Evolutionary conservation across 495 filamentous ascomycete genomes (phyloP).

Genomic region (Parmelia sp.): DNA sequence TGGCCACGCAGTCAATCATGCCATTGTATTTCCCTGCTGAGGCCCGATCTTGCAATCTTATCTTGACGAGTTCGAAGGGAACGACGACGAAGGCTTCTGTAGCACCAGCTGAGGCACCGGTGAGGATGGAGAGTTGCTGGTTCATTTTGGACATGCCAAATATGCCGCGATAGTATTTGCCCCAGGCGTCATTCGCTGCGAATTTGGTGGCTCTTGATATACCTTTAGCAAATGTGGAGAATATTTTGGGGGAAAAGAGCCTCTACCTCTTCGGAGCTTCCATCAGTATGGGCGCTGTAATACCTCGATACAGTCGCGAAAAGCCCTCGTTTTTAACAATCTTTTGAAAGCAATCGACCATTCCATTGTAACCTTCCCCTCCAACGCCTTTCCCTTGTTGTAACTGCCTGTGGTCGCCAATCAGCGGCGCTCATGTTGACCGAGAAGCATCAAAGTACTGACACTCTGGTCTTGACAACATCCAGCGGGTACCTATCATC

Average conservation of each 20-base stretch:
- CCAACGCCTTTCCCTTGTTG: slow-evolving; percentile 65
- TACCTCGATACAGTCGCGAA: slow-evolving; percentile 90
- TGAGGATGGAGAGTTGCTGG: slow-evolving; percentile 81
- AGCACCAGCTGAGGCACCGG: slow-evolving; percentile 88
- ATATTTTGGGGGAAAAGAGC: neutral
- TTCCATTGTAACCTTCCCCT: slow-evolving; percentile 83
- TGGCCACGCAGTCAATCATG: slow-evolving; percentile 81
- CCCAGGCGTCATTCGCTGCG: slow-evolving; percentile 98
- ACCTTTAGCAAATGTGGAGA: neutral
- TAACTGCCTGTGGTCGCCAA: slow-evolving; percentile 57
- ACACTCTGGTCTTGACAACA: slow-evolving; percentile 97
- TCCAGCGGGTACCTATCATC: slow-evolving; percentile 86
- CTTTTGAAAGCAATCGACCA: slow-evolving; percentile 96
- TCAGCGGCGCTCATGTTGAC: slow-evolving; percentile 13
- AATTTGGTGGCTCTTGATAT: slow-evolving; percentile 83
- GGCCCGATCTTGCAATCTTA: slow-evolving; percentile 89
- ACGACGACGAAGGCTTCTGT: slow-evolving; percentile 95
- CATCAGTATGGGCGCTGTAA: slow-evolving; percentile 94
- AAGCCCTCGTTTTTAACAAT: slow-evolving; percentile 89
- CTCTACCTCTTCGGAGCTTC: slow-evolving; percentile 82
- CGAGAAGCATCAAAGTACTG: slow-evolving; percentile 34
- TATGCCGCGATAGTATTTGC: slow-evolving; percentile 74
- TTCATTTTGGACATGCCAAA: slow-evolving; percentile 85
- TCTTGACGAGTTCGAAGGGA: slow-evolving; percentile 92
- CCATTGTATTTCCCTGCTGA: slow-evolving; percentile 92